These are phyloP conservation scores for Aspergillus udagawae DNA, from an alignment of 2,329 filamentous ascomycete genomes.

Conservation along the genomic window DNA sequence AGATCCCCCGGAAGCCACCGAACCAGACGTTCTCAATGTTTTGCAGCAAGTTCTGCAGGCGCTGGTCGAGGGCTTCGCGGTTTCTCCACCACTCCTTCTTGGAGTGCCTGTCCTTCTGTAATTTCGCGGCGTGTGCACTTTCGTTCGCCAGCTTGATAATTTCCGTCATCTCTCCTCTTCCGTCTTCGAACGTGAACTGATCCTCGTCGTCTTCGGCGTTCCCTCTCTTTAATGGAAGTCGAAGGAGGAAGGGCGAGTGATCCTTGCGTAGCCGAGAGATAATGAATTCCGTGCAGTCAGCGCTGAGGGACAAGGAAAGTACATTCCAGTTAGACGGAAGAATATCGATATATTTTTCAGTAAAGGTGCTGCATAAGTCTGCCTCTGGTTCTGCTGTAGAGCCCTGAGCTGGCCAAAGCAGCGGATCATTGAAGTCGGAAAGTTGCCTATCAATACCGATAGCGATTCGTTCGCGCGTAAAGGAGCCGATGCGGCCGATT, in stretches of 20 bases:
- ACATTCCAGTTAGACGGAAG: constrained; percentile 81
- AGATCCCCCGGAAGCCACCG: constrained; percentile 90
- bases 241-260: constrained; percentile 76
- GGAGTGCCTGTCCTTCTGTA: constrained; percentile 69
- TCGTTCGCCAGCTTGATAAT: constrained; percentile 79
- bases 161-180: constrained; percentile 72
- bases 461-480: constrained; percentile 35
- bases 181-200: constrained; percentile 77
- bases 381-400: constrained; percentile 15
- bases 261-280: constrained; percentile 78
- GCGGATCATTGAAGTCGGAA: constrained; percentile 40
- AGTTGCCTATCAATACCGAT: constrained; percentile 46
- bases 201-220: constrained; percentile 75
- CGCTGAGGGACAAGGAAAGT: constrained; percentile 78
- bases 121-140: constrained; percentile 70
- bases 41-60: constrained; percentile 71
- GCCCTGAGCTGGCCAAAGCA: constrained; percentile 47
- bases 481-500: constrained; percentile 40
- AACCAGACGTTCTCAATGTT: constrained; percentile 94
- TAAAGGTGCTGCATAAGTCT: constrained; percentile 60
- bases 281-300: constrained; percentile 77
- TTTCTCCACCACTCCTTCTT: constrained; percentile 88
- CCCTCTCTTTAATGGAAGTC: constrained; percentile 78
- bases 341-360: constrained; percentile 77
- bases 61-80: constrained; percentile 71